phyloP scores from a whole-genome alignment of 768 basidiomycete species.

The Amyloporia xantha region DNA sequence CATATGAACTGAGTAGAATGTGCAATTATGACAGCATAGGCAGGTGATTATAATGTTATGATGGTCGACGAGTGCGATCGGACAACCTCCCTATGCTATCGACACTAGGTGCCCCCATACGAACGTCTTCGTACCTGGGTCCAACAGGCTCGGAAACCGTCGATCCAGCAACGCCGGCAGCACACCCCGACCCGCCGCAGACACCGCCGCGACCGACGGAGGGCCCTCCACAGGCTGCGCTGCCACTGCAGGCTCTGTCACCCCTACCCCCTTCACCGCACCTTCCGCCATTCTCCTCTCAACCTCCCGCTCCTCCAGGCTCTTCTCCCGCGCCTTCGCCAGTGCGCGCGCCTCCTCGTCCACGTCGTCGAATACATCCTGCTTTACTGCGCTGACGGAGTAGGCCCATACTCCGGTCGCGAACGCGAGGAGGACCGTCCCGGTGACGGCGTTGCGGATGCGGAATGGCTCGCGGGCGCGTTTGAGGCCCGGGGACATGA shows the following conservation, averaged over 20 bases:
- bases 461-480: conserved; percentile 86
- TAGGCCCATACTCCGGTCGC: conserved; percentile 83
- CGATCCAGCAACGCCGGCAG: conserved; percentile 36
- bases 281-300: conserved; percentile 22
- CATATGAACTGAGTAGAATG: conserved; percentile 6
- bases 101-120: conserved; percentile 71
- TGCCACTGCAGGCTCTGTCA: conserved; percentile 1
- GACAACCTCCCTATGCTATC: conserved; percentile 50
- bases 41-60: background rate
- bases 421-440: conserved; percentile 63
- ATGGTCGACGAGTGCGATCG: conserved; percentile 13
- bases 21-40: conserved; percentile 6
- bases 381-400: conserved; percentile 90
- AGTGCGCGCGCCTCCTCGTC: conserved; percentile 70
- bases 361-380: conserved; percentile 86
- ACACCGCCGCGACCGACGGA: too few relatives aligned
- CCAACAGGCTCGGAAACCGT: conserved; percentile 45
- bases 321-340: conserved; percentile 25
- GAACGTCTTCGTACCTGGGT: conserved; percentile 55
- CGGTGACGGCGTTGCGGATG: conserved; percentile 72
- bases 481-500: conserved; percentile 81
- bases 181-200: conserved; percentile 32
- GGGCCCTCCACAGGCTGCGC: background rate
- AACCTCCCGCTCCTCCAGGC: conserved; percentile 25
- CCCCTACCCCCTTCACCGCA: conserved; percentile 15